Evolutionary conservation across 257 asterid genomes (phyloP).

Genomic region (Fraxinus excelsior): DNA sequence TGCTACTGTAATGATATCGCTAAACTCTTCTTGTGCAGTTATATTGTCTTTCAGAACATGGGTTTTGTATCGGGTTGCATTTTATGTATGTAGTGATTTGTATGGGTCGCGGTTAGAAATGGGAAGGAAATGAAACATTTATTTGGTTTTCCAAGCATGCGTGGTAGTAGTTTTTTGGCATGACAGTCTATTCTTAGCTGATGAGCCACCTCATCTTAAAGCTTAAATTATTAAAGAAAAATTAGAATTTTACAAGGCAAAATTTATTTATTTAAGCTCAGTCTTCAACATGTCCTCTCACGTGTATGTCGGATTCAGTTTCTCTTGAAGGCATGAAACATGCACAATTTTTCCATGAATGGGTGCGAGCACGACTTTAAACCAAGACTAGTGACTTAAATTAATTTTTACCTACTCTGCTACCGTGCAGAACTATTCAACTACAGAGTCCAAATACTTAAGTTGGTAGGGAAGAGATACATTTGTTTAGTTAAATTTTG

Average conservation of each 20-base stretch:
- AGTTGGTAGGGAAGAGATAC: background rate
- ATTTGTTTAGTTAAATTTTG: background rate
- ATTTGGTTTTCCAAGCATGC: background rate
- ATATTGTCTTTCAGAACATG: background rate
- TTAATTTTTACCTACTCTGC: background rate
- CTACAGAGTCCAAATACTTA: background rate
- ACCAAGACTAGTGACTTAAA: background rate
- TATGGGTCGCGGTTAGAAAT: background rate
- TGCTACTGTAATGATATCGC: background rate
- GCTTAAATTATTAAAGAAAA: background rate
- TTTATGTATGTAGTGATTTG: background rate
- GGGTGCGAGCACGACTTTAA: background rate
- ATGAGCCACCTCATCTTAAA: background rate
- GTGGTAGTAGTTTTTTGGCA: background rate
- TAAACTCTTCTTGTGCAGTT: background rate
- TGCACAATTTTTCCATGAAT: background rate
- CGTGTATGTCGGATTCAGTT: background rate
- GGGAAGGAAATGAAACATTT: background rate
- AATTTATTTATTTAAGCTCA: background rate
- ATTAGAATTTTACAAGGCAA: background rate
- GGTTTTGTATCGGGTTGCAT: background rate
- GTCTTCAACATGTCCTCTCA: background rate
- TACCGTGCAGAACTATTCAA: background rate
- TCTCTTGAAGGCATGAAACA: background rate
- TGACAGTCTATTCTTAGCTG: background rate